Base-by-base conservation (phyloP, 208 protist species). In the Wallacemonas rigidus region DNA sequence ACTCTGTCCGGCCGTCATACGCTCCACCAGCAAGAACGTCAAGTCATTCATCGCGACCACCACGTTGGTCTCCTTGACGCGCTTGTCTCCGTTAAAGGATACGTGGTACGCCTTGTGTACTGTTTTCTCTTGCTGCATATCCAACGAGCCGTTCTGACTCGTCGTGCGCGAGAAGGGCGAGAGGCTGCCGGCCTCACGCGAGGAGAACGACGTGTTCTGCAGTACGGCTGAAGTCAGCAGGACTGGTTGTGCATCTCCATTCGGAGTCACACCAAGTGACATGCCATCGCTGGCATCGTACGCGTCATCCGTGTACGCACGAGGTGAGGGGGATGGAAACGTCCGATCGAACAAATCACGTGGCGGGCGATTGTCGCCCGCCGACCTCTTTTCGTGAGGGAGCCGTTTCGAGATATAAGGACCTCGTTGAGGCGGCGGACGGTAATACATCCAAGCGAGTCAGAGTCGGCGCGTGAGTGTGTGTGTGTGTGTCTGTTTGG, bases 1-100 rank as follows among this genome's bases (percentile, higher is more conserved):
- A 54, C 79, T 80, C 63, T 80, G 72, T 41, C 87, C 91, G 44
- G 72, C 57, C 15, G 91, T 72, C 36, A 74, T 78, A 45, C 88
- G 86, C 65, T 92, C 85, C 11, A 91, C 82, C 0, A 96, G 64
- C 45, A 92, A 60, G 54, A 96, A 92, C 9, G 38, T 45, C 8
- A 43, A 48, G 1, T 80, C 77, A 60, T 83, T 78, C n/a, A 86
- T 43, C 55, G 84, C 72, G n/a, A 63, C 60, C 3, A 9, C 65
- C n/a, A 89, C 83, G 39, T 53, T 69, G 5, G 76, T 88, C 77
- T 86, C 80, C 69, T 85, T 83, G 39, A 95, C 81, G 35, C 86
- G 80, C 26, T 81, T 76, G 65, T 95, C 81, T 14, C 81, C 81
- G 43, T 74, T 57, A 57, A 93, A 93, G 17, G 75, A 79, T 26